Evolutionary conservation across 306 rosid genomes (phyloP).

Genomic region (Castanea mollissima): DNA sequence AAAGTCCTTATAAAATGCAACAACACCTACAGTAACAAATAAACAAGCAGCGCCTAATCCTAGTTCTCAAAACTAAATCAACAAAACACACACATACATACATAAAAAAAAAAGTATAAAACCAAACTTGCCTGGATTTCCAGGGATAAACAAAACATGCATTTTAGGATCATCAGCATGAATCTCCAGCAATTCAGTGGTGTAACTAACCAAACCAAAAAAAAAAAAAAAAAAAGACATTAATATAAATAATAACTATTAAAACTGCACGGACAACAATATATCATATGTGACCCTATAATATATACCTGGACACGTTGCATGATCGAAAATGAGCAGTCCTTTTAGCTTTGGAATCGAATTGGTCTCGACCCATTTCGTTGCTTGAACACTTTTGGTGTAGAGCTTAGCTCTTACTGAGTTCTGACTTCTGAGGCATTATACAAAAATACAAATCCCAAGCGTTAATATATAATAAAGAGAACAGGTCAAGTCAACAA

Average conservation of each 20-base stretch:
- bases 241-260: not conserved
- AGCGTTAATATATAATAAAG: not conserved
- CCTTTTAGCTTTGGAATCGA: constrained; percentile 30
- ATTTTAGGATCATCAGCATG: constrained; percentile 62
- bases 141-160: constrained; percentile 77
- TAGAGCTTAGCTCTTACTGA: not conserved
- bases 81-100: not conserved
- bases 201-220: constrained; percentile 38
- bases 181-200: constrained; percentile 78
- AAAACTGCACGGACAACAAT: not conserved
- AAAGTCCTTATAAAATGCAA: constrained; percentile 69
- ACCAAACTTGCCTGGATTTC: constrained; percentile 76
- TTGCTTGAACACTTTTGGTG: constrained; percentile 26
- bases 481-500: too few species aligned
- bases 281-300: too few species aligned
- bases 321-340: constrained; percentile 64
- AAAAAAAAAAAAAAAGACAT: not conserved
- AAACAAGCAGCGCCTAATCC: not conserved
- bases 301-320: constrained; percentile 58
- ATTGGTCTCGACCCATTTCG: constrained; percentile 42
- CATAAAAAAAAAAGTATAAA: not conserved
- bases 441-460: not conserved
- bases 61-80: constrained; percentile 15
- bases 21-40: constrained; percentile 46
- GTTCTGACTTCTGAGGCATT: constrained; percentile 20